Evolutionary conservation across 495 filamentous ascomycete genomes (phyloP).

Genomic region (Margaritispora aquatica): DNA sequence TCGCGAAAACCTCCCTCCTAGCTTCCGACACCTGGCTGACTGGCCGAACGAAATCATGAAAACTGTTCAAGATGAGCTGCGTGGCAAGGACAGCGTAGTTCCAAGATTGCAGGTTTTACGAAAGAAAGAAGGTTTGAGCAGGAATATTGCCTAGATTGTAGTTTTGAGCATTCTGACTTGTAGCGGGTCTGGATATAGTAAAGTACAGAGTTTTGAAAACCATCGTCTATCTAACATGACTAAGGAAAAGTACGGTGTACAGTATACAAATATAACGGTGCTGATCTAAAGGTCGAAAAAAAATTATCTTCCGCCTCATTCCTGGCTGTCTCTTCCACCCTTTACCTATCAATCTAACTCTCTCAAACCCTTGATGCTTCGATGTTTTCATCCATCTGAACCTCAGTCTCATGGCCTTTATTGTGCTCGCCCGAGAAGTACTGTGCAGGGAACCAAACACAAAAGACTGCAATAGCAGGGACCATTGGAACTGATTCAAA

Average conservation of each 20-base stretch:
- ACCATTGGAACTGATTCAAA: conserved; percentile 36
- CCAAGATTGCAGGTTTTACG: conserved; percentile 1
- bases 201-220: background rate
- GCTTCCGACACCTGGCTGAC: background rate
- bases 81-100: background rate
- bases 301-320: no score
- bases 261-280: no score
- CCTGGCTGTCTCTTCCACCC: no score
- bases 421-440: background rate
- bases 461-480: conserved; percentile 24
- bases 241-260: no score
- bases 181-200: no score
- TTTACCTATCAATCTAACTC: no score
- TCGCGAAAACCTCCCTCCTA: background rate
- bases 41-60: conserved; percentile 16
- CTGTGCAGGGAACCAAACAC: conserved; percentile 14
- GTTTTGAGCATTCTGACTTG: no score
- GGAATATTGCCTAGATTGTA: background rate
- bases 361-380: background rate
- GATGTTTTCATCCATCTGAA: background rate
- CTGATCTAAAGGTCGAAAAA: no score
- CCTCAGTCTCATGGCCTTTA: background rate
- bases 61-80: background rate
- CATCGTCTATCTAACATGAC: no score
- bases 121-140: conserved; percentile 1